Base-by-base conservation (phyloP, 2,329 filamentous ascomycete species). In the Colletotrichum tropicicola region DNA sequence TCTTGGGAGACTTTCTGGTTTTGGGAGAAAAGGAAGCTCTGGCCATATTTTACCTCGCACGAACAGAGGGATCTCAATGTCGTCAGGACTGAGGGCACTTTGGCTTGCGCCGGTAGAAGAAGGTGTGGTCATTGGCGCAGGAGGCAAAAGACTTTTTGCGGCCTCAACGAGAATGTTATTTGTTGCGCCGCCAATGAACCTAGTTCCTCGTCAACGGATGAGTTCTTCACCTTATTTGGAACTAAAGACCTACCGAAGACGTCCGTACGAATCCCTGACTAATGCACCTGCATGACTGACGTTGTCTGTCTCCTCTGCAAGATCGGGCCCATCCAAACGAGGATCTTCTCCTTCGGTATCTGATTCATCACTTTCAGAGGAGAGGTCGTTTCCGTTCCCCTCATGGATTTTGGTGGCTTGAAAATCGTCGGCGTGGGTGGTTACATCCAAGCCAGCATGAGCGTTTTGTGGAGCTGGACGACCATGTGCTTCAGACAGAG, bases 101-200 rank as follows among this genome's bases (percentile, higher is more conserved):
- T 37, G 45, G 19, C 37, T 35, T 19, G 19, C 23, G 2, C 25
- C 55, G 17, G 32, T 48, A 17, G 30, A 49, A 8, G 55, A 49
- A 15, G 55, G 55, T 2, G 23, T 55, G 9, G 45, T 44, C 5
- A 25, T 41, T 13, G 28, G 30, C 12, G 32, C 30, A 15, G 19
- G 15, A 4, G 70, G 70, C 10, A 69, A 64, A 3, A 73, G 54
- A n/a, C 69, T 70, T 15, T 71, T 65, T 7, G 70, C 69, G 2
- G 73, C 73, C 55, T 74, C 71, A 8, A 74, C 68, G 17, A 74
- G 68, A 45, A 74, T 70, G 23, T 69, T 70, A 32, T 71, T 73
- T 15, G 68, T 68, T 1, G 71, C 69, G 1, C 73, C 73, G 3
- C 70, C 71, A 7, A 73, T 58, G 47, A 70, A 73, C n/a, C 71